phyloP scores from a whole-genome alignment of 2,329 filamentous ascomycete species.

The Ophiosphaerella herpotricha region DNA sequence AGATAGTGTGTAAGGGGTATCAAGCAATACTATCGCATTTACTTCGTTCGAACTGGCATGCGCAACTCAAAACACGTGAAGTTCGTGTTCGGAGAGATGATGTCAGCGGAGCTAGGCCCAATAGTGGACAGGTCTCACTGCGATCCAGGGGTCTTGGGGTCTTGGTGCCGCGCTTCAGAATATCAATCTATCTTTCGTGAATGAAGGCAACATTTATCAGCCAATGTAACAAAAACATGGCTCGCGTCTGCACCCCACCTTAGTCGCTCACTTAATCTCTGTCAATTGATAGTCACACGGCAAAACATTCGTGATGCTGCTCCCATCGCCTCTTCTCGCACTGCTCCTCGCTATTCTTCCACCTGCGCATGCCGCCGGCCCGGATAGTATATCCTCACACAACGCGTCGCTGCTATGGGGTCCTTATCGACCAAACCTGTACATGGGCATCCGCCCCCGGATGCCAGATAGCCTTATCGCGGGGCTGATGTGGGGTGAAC shows the following conservation, averaged over 20 bases:
- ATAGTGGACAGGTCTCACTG: conserved; percentile 5
- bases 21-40: conserved; percentile 14
- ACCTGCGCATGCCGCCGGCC: conserved; percentile 12
- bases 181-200: conserved; percentile 3
- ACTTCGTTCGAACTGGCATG: conserved; percentile 4
- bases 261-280: conserved; percentile 9
- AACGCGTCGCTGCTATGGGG: conserved; percentile 94
- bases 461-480: conserved; percentile 78
- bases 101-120: conserved; percentile 14
- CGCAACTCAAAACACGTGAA: neutral
- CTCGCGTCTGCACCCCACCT: conserved; percentile 1
- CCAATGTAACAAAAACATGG: conserved; percentile 10
- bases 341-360: conserved; percentile 19
- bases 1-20: conserved; percentile 19
- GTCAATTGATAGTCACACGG: conserved; percentile 5
- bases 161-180: conserved; percentile 1
- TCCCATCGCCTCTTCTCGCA: conserved; percentile 22
- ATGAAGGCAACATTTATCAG: conserved; percentile 6
- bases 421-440: conserved; percentile 88
- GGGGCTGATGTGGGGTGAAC: conserved; percentile 84
- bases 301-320: conserved; percentile 17
- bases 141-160: conserved; percentile 3
- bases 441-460: conserved; percentile 85
- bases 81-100: conserved; percentile 1
- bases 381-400: conserved; percentile 18